A percentile compares a stretch with the other conserved stretches of the same genome.
These are phyloP conservation scores for Scheffersomyces spartinae DNA, from an alignment of 805 yeast genomes.

Conservation along the genomic window DNA sequence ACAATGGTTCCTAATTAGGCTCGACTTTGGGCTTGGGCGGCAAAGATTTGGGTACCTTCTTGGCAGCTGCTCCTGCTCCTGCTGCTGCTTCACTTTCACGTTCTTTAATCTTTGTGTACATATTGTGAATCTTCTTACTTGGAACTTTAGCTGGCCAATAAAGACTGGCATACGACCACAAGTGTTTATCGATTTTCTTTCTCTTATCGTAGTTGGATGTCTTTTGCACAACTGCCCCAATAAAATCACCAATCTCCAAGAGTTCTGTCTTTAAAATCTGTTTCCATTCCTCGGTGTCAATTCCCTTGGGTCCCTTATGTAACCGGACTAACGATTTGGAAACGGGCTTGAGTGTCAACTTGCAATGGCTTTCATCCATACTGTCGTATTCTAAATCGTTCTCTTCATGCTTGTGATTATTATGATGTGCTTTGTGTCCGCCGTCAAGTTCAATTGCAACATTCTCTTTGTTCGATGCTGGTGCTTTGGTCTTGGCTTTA, in stretches of 20 bases:
- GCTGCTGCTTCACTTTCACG: too few relatives aligned
- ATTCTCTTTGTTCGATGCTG: conserved; percentile 5
- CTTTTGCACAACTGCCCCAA: conserved; percentile 25
- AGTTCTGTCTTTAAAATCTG: conserved; percentile 55
- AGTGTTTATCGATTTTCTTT: conserved; percentile 43
- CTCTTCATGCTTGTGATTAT: conserved; percentile 8
- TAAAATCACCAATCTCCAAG: conserved; percentile 63
- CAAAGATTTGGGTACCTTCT: too few relatives aligned
- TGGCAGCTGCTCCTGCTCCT: too few relatives aligned
- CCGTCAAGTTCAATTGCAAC: background rate
- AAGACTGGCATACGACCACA: conserved; percentile 75
- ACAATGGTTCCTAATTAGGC: too few relatives aligned
- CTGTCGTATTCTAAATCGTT: conserved; percentile 53
- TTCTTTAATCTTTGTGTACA: conserved; percentile 56
- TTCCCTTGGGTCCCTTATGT: conserved; percentile 60
- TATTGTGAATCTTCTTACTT: conserved; percentile 56
- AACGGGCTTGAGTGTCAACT: conserved; percentile 50
- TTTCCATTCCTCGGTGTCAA: conserved; percentile 73
- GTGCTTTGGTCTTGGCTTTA: conserved; percentile 2
- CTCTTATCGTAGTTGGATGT: conserved; percentile 15
- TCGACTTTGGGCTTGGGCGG: too few relatives aligned
- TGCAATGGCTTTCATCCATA: conserved; percentile 68
- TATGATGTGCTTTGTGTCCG: conserved; percentile 1
- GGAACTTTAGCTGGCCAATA: conserved; percentile 88
- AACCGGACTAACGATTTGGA: conserved; percentile 53